Percentiles rank a stretch among this genome's conserved stretches.
phyloP scores from a whole-genome alignment of 1,284 basidiomycete species.

The Cryptococcus hybrid region DNA sequence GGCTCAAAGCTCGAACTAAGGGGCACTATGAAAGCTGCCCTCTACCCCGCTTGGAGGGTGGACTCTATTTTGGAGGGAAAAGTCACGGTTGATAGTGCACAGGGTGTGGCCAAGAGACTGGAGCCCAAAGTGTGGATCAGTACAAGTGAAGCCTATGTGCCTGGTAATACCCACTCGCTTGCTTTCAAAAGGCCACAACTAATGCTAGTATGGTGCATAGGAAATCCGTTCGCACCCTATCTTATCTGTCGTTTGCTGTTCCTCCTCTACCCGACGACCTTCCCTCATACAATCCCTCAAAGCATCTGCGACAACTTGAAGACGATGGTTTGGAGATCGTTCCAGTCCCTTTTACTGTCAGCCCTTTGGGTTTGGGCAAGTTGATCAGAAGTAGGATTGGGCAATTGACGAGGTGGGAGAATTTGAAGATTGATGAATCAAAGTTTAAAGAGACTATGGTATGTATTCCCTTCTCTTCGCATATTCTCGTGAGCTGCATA shows the following conservation, averaged over 20 bases:
- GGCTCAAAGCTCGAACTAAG: slow-evolving; percentile 25
- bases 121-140: slow-evolving; percentile 18
- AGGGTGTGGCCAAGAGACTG: slow-evolving; percentile 9
- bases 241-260: slow-evolving; percentile 43
- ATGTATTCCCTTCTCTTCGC: slow-evolving; percentile 7
- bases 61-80: slow-evolving; percentile 35
- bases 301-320: slow-evolving; percentile 57
- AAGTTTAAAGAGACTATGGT: slow-evolving; percentile 40
- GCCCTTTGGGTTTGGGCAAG: slow-evolving; percentile 33
- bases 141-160: slow-evolving; percentile 36
- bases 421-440: slow-evolving; percentile 22
- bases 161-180: slow-evolving; percentile 21
- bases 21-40: slow-evolving; percentile 32
- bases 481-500: background rate
- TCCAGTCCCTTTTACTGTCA: slow-evolving; percentile 55
- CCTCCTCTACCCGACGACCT: slow-evolving; percentile 33
- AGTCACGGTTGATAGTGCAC: slow-evolving; percentile 11
- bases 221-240: slow-evolving; percentile 48
- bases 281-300: slow-evolving; percentile 31
- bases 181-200: background rate
- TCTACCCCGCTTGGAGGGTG: slow-evolving; percentile 42
- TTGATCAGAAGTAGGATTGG: slow-evolving; percentile 29
- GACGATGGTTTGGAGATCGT: slow-evolving; percentile 63
- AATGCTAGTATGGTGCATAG: slow-evolving; percentile 13
- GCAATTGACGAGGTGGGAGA: slow-evolving; percentile 15